Evolutionary conservation across 106 monocot genomes (phyloP).

Genomic region (Dioscorea alata): DNA sequence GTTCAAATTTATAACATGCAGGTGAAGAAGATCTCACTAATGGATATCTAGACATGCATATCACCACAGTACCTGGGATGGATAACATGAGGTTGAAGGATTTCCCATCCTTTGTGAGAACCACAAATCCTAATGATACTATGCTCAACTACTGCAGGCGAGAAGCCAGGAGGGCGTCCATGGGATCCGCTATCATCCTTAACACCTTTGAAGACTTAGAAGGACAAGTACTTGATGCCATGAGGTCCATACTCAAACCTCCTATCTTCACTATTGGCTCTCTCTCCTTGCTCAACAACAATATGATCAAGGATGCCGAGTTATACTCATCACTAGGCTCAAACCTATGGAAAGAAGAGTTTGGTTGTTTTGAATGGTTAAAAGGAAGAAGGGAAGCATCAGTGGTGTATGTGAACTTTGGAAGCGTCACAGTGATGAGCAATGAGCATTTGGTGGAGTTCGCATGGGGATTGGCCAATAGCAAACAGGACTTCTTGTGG

Average conservation of each 20-base stretch:
- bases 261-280: slow-evolving; percentile 4
- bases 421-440: slow-evolving; percentile 26
- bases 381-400: not conserved
- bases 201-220: slow-evolving; percentile 12
- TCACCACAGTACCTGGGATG: slow-evolving; percentile 6
- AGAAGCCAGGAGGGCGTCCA: not conserved
- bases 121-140: not conserved
- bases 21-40: not conserved
- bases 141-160: slow-evolving; percentile 3
- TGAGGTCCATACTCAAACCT: not conserved
- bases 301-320: not conserved
- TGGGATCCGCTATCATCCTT: not conserved
- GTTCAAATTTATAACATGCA: not conserved
- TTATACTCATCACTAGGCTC: not conserved
- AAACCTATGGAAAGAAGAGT: slow-evolving; percentile 27
- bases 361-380: slow-evolving; percentile 15
- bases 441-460: slow-evolving; percentile 23
- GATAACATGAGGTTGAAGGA: slow-evolving; percentile 9
- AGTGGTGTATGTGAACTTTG: slow-evolving; percentile 28
- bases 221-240: not conserved
- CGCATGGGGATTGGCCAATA: slow-evolving; percentile 24
- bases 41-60: slow-evolving; percentile 1
- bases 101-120: slow-evolving; percentile 8
- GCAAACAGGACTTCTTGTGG: slow-evolving; percentile 20
- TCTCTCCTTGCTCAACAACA: not conserved